A percentile compares a stretch with the other conserved stretches of the same genome.
Evolutionary conservation across 1,139 yeast species (phyloP).

Genomic region (Debaryomyces nepalensis): DNA sequence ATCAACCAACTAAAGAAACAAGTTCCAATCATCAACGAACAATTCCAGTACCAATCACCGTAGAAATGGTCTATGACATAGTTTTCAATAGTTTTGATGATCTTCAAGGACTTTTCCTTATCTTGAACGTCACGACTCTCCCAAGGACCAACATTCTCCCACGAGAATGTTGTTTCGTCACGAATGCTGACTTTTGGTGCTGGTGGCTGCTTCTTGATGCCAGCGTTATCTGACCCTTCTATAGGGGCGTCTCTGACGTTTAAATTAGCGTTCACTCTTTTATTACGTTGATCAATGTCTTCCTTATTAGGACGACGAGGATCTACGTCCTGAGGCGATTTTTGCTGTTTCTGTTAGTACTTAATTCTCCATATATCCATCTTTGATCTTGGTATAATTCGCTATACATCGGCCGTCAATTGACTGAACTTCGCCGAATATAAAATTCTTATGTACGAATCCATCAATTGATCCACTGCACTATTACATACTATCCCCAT

Average conservation of each 20-base stretch:
- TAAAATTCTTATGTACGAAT: neutral
- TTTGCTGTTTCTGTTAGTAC: slow-evolving; percentile 13
- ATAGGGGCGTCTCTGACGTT: slow-evolving; percentile 24
- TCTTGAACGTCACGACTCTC: slow-evolving; percentile 27
- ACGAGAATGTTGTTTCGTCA: slow-evolving; percentile 42
- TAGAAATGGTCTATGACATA: slow-evolving; percentile 70
- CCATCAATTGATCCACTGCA: neutral
- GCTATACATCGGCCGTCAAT: too few relatives aligned
- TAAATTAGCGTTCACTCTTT: slow-evolving; percentile 21
- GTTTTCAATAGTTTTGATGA: slow-evolving; percentile 46
- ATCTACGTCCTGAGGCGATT: slow-evolving; percentile 14
- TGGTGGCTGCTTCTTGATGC: slow-evolving; percentile 18
- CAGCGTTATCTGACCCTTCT: slow-evolving; percentile 27
- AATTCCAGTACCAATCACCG: slow-evolving; percentile 76
- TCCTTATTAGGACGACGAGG: slow-evolving; percentile 25
- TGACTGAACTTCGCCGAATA: neutral
- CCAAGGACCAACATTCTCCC: slow-evolving; percentile 52
- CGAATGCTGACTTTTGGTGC: slow-evolving; percentile 30
- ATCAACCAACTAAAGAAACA: slow-evolving; percentile 72
- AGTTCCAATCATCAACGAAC: slow-evolving; percentile 65
- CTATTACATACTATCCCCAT: slow-evolving; percentile 11
- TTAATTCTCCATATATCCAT: too few relatives aligned
- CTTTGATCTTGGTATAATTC: neutral
- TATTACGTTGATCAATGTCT: slow-evolving; percentile 39
- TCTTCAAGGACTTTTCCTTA: slow-evolving; percentile 31